Evolutionary conservation across 306 rosid genomes (phyloP), one percentile per base, ranked within the genome.

Genomic region (Vigna radiata): DNA sequence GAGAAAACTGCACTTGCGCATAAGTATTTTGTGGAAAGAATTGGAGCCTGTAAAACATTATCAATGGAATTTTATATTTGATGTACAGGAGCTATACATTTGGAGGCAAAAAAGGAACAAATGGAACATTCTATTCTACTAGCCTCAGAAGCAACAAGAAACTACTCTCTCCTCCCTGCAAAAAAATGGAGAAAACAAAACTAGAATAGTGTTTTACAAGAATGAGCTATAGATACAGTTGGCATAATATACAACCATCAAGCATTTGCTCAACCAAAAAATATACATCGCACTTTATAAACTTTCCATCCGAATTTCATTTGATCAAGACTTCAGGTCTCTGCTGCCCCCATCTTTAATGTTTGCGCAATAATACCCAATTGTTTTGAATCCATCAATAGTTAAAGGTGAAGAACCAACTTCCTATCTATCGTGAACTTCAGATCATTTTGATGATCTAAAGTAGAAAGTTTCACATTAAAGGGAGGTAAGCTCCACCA

Each of bases 401-500:
- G 54, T 52, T 54, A 71, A 37, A 54, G 59, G 70, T 82, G 52
- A 33, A n/a, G 65, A 55, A 56, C 54, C 76, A 54, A 37, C 37
- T 74, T 78, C 44, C 49, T 43, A 36, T 17, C 56, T 61, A 25
- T 21, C 1, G 43, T 27, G 47, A 68, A 50, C 41, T 48, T 56
- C 72, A 27, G 64, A 55, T 29, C 61, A 72, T 44, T 55, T 50
- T 25, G 63, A 55, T 29, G 58, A 55, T 12, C 66, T 13, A 56
- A 25, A 59, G 56, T 55, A 74, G 49, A 49, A 84, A 78, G 53
- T 59, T 72, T 94, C 87, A 94, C 98, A 94, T 94, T 4, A 94
- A 80, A 37, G 98, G 98, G 59, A 92, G 95, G 88, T 92, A 94
- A 56, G 92, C 96, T 73, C 98, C 98, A 6, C 98, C 98, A 37